Percentiles rank a stretch among this genome's conserved stretches.
These are phyloP conservation scores for Pseudogymnoascus sp. DNA, from an alignment of 2,329 filamentous ascomycete genomes.

Conservation along the genomic window DNA sequence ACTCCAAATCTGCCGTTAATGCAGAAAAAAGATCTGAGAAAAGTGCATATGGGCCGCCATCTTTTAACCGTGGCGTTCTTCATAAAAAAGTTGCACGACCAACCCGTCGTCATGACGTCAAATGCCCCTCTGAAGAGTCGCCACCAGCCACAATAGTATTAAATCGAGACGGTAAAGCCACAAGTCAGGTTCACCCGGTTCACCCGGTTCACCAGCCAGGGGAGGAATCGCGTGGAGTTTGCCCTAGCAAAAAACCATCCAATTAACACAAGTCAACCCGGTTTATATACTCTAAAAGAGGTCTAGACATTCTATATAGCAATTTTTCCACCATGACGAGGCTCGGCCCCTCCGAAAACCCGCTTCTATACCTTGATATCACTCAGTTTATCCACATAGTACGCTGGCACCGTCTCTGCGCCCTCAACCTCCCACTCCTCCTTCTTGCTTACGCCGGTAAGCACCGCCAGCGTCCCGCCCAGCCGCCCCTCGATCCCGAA, in stretches of 20 bases:
- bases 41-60: neutral
- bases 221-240: neutral
- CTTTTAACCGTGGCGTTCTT: neutral
- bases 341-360: neutral
- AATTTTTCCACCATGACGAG: neutral
- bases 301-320: neutral
- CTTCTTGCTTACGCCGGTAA: constrained; percentile 84
- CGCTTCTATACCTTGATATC: constrained; percentile 39
- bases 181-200: neutral
- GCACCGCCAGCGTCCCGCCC: constrained; percentile 82
- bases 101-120: neutral
- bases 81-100: neutral
- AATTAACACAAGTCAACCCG: neutral
- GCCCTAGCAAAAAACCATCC: neutral
- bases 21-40: neutral
- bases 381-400: constrained; percentile 76
- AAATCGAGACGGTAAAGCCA: neutral
- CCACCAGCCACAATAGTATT: neutral
- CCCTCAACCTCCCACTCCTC: constrained; percentile 70
- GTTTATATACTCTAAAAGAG: constrained; percentile 2
- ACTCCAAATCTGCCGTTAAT: neutral
- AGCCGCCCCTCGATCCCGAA: constrained; percentile 88
- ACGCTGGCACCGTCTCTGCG: constrained; percentile 64
- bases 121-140: neutral
- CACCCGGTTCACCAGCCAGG: neutral